Evolutionary conservation across 345 rosid species (phyloP), one percentile per base, ranked within the genome.

Genomic region (Acer yangbiense): DNA sequence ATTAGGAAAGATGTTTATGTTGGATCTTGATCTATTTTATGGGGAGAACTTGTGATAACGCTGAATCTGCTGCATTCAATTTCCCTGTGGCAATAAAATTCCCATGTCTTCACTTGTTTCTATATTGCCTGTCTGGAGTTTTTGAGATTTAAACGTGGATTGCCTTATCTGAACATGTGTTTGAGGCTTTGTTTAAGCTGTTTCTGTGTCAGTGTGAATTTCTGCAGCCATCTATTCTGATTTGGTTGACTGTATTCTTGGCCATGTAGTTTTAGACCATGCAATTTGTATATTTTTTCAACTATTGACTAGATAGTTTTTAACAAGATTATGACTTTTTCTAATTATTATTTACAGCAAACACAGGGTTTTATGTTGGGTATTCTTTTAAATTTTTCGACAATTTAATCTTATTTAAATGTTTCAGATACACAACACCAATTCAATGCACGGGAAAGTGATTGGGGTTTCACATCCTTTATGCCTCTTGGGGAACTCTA

Each of bases 381-480:
- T 32, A 0, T 35, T 27, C 43, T 69, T 35, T 12, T 63, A 21
- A 52, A 39, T 16, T 25, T 58, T 82, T 39, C 39, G 52, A 55
- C 48, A 68, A 74, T 70, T 61, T 41, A 32, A 13, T 67, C 48
- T 58, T 76, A 54, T 79, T 63, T 66, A 69, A 50, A 81, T 64
- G 54, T 79, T 78, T 80, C 90, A 95, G 98, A 95, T 77, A 93
- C 98, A 9, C 95, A 93, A 55, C 98, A 95, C 84, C 97, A 92
- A 62, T 95, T 95, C 85, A 93, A 89, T 83, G 92, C 95, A 52
- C 86, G 97, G 74, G 98, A 91, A 87, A 92, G 97, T 72, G 97
- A 95, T 85, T 95, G 98, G 97, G 99, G 99, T 35, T 93, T 93
- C 77, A 91, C 95, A 69, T 88, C 97, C 46, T 95, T 95, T 82